phyloP scores from a whole-genome alignment of 176 grass and related monocot species.

The Lolium perenne region DNA sequence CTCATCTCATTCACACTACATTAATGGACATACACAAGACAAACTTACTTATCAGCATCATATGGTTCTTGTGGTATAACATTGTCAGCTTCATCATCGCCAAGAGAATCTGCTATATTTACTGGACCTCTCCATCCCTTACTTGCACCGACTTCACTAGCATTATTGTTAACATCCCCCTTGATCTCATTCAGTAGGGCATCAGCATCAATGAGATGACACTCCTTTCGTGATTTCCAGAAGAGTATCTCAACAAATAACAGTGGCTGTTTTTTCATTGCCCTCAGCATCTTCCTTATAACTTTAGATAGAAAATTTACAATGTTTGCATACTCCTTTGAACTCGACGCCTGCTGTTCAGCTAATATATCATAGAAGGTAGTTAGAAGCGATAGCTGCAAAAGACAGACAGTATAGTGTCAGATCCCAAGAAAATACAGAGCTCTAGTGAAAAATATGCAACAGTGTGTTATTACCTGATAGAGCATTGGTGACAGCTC shows the following conservation, averaged over 20 bases:
- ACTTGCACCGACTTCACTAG: conserved; percentile 50
- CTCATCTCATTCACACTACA: conserved; percentile 17
- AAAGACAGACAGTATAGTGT: conserved; percentile 37
- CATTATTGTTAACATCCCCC: conserved; percentile 56
- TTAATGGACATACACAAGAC: conserved; percentile 9
- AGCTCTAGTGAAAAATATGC: conserved; percentile 23
- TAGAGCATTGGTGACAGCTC: conserved; percentile 93
- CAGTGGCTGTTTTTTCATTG: conserved; percentile 82
- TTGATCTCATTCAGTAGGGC: conserved; percentile 60
- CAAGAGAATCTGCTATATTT: conserved; percentile 97
- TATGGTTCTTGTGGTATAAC: conserved; percentile 65
- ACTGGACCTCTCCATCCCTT: conserved; percentile 48
- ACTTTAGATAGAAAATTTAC: conserved; percentile 92
- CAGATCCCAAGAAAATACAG: conserved; percentile 31
- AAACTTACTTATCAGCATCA: conserved; percentile 71
- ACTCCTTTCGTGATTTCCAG: conserved; percentile 95
- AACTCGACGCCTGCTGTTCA: conserved; percentile 71
- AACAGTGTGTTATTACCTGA: conserved; percentile 65
- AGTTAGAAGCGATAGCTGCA: conserved; percentile 86
- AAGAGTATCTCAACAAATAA: conserved; percentile 94
- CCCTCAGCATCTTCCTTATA: conserved; percentile 83
- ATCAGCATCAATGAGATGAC: conserved; percentile 85
- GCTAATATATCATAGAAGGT: conserved; percentile 86
- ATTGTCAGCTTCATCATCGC: conserved; percentile 90
- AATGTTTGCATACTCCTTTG: conserved; percentile 77